These are phyloP conservation scores for Panaeolus papilionaceus DNA, from an alignment of 768 basidiomycete species.

Conservation along the genomic window DNA sequence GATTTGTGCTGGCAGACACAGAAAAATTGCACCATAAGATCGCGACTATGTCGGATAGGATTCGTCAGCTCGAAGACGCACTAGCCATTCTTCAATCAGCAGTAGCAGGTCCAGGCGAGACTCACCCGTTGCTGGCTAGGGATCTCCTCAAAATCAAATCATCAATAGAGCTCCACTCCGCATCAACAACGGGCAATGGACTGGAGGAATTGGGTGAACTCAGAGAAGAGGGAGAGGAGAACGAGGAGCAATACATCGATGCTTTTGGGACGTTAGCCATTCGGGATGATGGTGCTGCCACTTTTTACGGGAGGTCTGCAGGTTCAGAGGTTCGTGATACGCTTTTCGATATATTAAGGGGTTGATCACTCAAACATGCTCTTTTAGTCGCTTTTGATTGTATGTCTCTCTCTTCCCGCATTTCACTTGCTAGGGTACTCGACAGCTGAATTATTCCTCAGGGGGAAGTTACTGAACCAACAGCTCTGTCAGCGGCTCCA, in stretches of 20 bases:
- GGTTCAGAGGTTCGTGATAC: slow-evolving; percentile 65
- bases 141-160: slow-evolving; percentile 72
- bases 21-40: slow-evolving; percentile 75
- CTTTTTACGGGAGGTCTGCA: slow-evolving; percentile 76
- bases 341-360: slow-evolving; percentile 10
- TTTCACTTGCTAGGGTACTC: slow-evolving; percentile 15
- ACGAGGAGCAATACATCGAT: slow-evolving; percentile 63
- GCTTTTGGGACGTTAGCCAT: slow-evolving; percentile 75
- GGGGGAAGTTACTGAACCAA: slow-evolving; percentile 40
- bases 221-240: slow-evolving; percentile 39
- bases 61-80: slow-evolving; percentile 75
- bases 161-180: slow-evolving; percentile 70
- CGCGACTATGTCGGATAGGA: slow-evolving; percentile 69
- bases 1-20: slow-evolving; percentile 76
- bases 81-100: slow-evolving; percentile 60
- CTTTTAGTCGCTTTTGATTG: slow-evolving; percentile 38
- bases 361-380: slow-evolving; percentile 14
- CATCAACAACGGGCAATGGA: slow-evolving; percentile 31
- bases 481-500: slow-evolving; percentile 13
- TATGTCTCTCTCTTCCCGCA: slow-evolving; percentile 36
- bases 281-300: slow-evolving; percentile 70
- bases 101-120: slow-evolving; percentile 46
- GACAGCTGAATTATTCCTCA: slow-evolving; percentile 19
- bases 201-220: slow-evolving; percentile 33
- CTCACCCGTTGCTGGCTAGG: slow-evolving; percentile 64